Base-by-base conservation (phyloP, 208 protist genomes). In the Wallacemonas sp. region DNA sequence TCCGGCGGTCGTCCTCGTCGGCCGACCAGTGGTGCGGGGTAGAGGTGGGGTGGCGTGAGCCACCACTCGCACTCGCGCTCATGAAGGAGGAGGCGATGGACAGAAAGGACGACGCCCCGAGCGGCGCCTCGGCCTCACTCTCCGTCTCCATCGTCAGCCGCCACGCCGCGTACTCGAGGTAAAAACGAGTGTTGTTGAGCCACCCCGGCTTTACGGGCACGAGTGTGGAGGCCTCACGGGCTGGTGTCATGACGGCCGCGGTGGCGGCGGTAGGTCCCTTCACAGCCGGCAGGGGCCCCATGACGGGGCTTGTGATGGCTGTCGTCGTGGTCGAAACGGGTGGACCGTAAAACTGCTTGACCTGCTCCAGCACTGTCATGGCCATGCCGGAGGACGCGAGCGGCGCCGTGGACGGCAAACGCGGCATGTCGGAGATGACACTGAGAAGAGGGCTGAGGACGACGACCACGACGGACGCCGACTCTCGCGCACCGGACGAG, bases 101-200 rank as follows among this genome's bases (percentile, higher is more conserved):
- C 4, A 57, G 50, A 27, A 57, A 57, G 15, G 50, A 57, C 6
- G 50, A 57, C 13, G 50, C 50, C 10, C 17, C 50, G 30, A 37
- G 15, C 9, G 2, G 50, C 15, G n/a, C 26, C 6, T 57, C 50
- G 12, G 17, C 24, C 19, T 57, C 30, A 3, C 3, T 27, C 19
- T 57, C 50, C 0, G 50, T 57, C 33, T 64, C 72, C 33, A 71
- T 38, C 64, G 71, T 73, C 46, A 64, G 54, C 8, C 66, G 53
- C 46, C 61, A 68, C 48, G 71, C 57, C 48, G 68, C 68, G 53
- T 79, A 68, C 45, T 79, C 73, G 15, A 75, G 48, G 63, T 74
- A 75, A 44, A 79, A 79, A 42, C 73, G 73, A 26, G 73, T 60
- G 68, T 73, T 52, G 27, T 66, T 58, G 41, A 71, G 27, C 26